Evolutionary conservation across 208 protist genomes (phyloP).

Genomic region (Acanthamoeba triangularis): DNA sequence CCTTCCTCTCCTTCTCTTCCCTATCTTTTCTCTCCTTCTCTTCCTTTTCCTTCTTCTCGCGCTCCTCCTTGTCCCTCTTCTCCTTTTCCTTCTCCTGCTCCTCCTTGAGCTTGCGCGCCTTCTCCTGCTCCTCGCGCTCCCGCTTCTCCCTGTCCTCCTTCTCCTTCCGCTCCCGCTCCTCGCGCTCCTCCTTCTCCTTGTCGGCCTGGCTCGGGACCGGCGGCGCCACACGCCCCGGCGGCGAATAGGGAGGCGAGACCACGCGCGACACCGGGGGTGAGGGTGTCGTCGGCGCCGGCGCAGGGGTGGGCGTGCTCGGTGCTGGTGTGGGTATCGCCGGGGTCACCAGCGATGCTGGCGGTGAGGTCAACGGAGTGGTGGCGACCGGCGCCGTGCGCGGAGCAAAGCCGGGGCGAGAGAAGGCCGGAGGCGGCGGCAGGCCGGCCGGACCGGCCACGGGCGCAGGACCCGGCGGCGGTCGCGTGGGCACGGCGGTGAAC

Average conservation of each 20-base stretch:
- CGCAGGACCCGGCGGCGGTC: not conserved
- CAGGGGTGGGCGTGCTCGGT: not conserved
- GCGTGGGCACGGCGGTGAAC: not conserved
- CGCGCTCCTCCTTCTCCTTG: not conserved
- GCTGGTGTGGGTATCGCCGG: not conserved
- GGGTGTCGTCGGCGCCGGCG: not conserved
- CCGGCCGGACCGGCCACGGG: not conserved
- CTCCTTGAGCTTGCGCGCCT: not conserved
- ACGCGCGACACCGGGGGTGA: not conserved
- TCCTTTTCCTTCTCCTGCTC: conserved; percentile 28
- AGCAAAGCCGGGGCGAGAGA: conserved; percentile 8
- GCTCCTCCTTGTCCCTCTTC: not conserved
- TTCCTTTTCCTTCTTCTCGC: not conserved
- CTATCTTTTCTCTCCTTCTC: conserved; percentile 27
- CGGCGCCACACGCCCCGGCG: not conserved
- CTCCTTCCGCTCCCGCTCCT: not conserved
- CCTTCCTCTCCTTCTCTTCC: conserved; percentile 22
- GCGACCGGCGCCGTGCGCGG: conserved; percentile 6
- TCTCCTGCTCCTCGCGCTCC: conserved; percentile 15
- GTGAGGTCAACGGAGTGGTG: not conserved
- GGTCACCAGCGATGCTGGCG: not conserved
- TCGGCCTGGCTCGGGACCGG: not conserved
- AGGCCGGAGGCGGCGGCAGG: conserved; percentile 22
- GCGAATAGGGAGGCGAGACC: not conserved
- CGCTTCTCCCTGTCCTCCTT: not conserved